Evolutionary conservation across 192 early-diverging fungal species (phyloP), one percentile per base, ranked within the genome.

Genomic region (Gonapodya sp.): DNA sequence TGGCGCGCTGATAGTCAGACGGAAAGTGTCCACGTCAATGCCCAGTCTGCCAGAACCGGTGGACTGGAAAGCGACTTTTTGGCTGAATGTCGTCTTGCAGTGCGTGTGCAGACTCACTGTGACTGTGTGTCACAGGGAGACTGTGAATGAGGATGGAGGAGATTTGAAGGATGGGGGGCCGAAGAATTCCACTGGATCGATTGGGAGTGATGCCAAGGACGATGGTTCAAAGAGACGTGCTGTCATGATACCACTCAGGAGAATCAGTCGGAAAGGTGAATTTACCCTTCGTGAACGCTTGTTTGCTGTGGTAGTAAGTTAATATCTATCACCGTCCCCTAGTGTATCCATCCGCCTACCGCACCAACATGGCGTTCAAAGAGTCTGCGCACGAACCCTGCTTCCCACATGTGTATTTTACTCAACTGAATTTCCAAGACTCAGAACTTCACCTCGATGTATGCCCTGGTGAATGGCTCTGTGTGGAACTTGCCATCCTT

Each of bases 61-160:
- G 16, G 89, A 94, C 83, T 97, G 95, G 95, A 95, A 94, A 82
- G 93, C 95, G 83, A 95, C 96, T 1, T 95, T 97, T 81, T 92
- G 95, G 80, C 87, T 97, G 74, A 97, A 97, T 79, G 89, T 97
- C 30, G 96, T 97, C 81, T 91, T 94, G 36, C 95, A 96, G 87
- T 88, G 94, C 83, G 93, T 94, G 8, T 97, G 96, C 88, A 93
- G 93, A 80, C 86, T 97, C 79, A 96, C 96, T 0, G 95, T 96
- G 31, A 92, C 96, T 0, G 92, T 97, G 35, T 97, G 96, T 82
- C 88, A 88, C 2, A 89, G 93, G 46, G 80, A 84, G 79, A 83
- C 84, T 37, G 82, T 77, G 2, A 16, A 8, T 64, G 46, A 64
- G 8, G 46, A 64, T 8, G 46, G 75, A 16, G 18, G 2, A 33